A percentile compares a stretch with the other conserved stretches of the same genome.
phyloP scores from a whole-genome alignment of 257 asterid species.

The Nicotiana knightiana region DNA sequence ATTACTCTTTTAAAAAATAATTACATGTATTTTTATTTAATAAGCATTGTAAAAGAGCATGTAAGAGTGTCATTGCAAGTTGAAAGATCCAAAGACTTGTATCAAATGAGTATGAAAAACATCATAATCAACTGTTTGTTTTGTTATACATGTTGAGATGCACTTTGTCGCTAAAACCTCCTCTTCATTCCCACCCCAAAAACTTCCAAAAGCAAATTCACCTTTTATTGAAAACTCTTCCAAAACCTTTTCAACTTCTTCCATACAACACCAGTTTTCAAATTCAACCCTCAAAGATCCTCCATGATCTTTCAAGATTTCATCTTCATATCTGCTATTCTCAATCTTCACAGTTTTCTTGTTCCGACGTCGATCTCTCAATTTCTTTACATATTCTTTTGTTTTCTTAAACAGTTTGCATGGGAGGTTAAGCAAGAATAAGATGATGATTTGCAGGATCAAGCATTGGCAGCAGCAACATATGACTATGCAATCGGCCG shows the following conservation, averaged over 20 bases:
- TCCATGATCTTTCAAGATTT: slow-evolving; percentile 24
- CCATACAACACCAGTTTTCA: slow-evolving; percentile 42
- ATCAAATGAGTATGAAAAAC: slow-evolving; percentile 39
- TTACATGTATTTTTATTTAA: too few relatives aligned
- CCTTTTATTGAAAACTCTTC: slow-evolving; percentile 60
- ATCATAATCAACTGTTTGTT: slow-evolving; percentile 48
- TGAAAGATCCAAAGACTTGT: slow-evolving; percentile 41
- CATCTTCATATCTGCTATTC: slow-evolving; percentile 24
- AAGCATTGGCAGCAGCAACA: slow-evolving; percentile 83
- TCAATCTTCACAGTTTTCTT: slow-evolving; percentile 22
- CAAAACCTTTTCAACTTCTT: slow-evolving; percentile 63
- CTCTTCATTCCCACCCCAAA: slow-evolving; percentile 50
- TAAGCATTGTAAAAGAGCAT: not conserved
- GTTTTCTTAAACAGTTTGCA: slow-evolving; percentile 40
- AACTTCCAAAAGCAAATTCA: slow-evolving; percentile 78
- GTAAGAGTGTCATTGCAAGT: slow-evolving; percentile 17
- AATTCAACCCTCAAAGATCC: slow-evolving; percentile 24
- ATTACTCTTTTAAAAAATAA: too few relatives aligned
- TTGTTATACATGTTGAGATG: slow-evolving; percentile 32
- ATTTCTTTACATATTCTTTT: slow-evolving; percentile 33
- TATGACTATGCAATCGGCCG: slow-evolving; percentile 78
- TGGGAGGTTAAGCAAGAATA: slow-evolving; percentile 58
- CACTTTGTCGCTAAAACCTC: not conserved
- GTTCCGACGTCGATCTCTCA: slow-evolving; percentile 26
- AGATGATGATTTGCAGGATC: slow-evolving; percentile 61